Evolutionary conservation across 1,284 basidiomycete genomes (phyloP), one percentile per base, ranked within the genome.

Genomic region (Trichosporon coremiiforme): DNA sequence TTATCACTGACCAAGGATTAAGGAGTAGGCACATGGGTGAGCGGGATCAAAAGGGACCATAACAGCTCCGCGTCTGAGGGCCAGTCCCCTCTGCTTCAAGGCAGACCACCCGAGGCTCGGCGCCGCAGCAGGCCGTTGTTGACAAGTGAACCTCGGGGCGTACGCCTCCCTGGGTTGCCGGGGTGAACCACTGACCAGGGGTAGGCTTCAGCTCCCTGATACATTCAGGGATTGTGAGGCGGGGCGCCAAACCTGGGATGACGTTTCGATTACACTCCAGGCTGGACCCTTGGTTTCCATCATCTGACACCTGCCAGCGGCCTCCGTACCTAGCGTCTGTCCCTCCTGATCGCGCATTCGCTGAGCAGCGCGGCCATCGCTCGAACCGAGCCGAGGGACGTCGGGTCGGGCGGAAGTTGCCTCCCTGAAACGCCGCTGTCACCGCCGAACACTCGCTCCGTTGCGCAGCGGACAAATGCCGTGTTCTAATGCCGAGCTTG

Each of bases 401-500:
- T 60, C 57, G 57, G 57, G 57, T 60, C 57, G 57, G 57, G 31
- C 57, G 57, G 57, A 60, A 60, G 29, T 33, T 60, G 57, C 17
- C 57, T 60, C 57, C 57, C 31, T 33, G 29, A 60, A 35, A 31
- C 57, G 31, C 57, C 57, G 57, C 29, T 33, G 57, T 1, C 55
- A 57, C 10, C 57, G 22, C 29, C 47, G 57, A 31, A 4, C 31
- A 31, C 15, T 29, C 33, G 13, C 57, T 31, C 57, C 57, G 29
- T 35, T 22, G 47, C 25, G 29, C 57, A 33, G 31, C 57, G 57
- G 57, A 35, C 29, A 60, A 60, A 33, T 60, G 57, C n/a, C 29
- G 20, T 45, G 41, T 15, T 45, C 41, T 17, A 4, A n/a, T 15
- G 2, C 41, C 41, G 41, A 45, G 15, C 31, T 15, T 20, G 47